Evolutionary conservation across 2,329 filamentous ascomycete species (phyloP).

Genomic region (Paramyrothecium sp.): DNA sequence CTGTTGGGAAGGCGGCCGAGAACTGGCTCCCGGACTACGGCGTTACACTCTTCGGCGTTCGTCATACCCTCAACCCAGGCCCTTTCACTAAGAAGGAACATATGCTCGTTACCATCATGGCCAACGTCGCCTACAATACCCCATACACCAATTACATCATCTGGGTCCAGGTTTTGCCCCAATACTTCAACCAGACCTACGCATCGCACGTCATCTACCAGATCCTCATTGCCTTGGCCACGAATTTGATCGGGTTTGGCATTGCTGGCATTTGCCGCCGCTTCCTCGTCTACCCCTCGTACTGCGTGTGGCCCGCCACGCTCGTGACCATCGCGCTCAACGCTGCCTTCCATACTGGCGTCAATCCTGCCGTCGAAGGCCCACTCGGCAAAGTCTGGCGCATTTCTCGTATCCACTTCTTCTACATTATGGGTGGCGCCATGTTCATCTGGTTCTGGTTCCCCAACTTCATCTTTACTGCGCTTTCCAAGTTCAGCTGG

Average conservation of each 20-base stretch:
- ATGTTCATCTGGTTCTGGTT: slow-evolving; percentile 62
- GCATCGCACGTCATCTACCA: slow-evolving; percentile 52
- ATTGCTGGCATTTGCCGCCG: slow-evolving; percentile 53
- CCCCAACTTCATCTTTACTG: slow-evolving; percentile 52
- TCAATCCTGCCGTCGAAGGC: slow-evolving; percentile 35
- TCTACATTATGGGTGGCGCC: slow-evolving; percentile 44
- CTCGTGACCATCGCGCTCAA: slow-evolving; percentile 55
- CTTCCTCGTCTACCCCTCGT: slow-evolving; percentile 55
- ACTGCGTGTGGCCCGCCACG: slow-evolving; percentile 57
- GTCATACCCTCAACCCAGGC: slow-evolving; percentile 53
- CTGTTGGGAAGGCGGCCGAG: slow-evolving; percentile 50
- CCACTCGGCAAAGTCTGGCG: slow-evolving; percentile 43
- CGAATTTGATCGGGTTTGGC: slow-evolving; percentile 60
- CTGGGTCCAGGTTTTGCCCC: slow-evolving; percentile 50
- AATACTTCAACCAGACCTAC: slow-evolving; percentile 54
- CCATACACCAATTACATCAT: slow-evolving; percentile 57
- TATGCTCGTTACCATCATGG: slow-evolving; percentile 61
- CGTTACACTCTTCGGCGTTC: slow-evolving; percentile 43
- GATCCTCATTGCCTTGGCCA: slow-evolving; percentile 53
- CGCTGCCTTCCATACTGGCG: slow-evolving; percentile 49
- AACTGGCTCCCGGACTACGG: slow-evolving; percentile 48
- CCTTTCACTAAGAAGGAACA: slow-evolving; percentile 61
- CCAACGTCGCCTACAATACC: slow-evolving; percentile 54
- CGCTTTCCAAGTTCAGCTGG: slow-evolving; percentile 54
- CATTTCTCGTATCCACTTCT: slow-evolving; percentile 51